Evolutionary conservation across 306 rosid genomes (phyloP).

Genomic region (Erythrophleum fordii): DNA sequence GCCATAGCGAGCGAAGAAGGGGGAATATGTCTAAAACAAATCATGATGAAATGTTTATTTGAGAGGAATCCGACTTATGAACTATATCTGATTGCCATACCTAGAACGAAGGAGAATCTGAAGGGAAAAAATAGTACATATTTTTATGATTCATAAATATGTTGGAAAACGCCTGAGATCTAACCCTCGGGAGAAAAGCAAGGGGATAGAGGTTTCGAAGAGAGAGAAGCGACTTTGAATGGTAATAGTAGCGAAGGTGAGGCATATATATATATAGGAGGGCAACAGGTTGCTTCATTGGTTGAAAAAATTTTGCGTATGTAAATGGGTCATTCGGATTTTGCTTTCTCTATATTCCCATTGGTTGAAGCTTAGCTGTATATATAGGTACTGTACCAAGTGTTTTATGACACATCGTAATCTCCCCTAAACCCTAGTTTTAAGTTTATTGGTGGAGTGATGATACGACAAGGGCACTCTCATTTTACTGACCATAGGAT

Average conservation of each 20-base stretch:
- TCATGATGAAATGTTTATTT: not conserved
- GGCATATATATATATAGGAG: constrained; percentile 21
- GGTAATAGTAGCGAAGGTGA: constrained; percentile 46
- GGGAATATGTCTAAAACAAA: not conserved
- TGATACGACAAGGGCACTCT: constrained; percentile 24
- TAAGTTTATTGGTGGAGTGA: constrained; percentile 27
- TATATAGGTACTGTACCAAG: constrained; percentile 43
- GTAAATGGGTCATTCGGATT: not conserved
- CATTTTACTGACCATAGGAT: constrained; percentile 30
- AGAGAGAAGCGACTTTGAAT: constrained; percentile 25
- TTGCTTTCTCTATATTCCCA: constrained; percentile 42
- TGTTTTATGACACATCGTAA: not conserved
- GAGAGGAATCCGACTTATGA: not conserved
- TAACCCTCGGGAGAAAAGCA: constrained; percentile 10
- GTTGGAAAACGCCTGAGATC: constrained; percentile 47
- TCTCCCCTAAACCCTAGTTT: constrained; percentile 63
- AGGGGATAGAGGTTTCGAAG: not conserved
- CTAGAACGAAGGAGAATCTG: not conserved
- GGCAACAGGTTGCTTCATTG: constrained; percentile 33
- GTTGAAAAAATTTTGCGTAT: constrained; percentile 18
- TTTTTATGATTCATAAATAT: not conserved
- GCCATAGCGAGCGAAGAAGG: not conserved
- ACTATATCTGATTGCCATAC: not conserved
- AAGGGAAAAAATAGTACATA: not conserved
- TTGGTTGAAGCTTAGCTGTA: constrained; percentile 69